phyloP scores from a whole-genome alignment of 768 basidiomycete species.

The Boletus edulis region DNA sequence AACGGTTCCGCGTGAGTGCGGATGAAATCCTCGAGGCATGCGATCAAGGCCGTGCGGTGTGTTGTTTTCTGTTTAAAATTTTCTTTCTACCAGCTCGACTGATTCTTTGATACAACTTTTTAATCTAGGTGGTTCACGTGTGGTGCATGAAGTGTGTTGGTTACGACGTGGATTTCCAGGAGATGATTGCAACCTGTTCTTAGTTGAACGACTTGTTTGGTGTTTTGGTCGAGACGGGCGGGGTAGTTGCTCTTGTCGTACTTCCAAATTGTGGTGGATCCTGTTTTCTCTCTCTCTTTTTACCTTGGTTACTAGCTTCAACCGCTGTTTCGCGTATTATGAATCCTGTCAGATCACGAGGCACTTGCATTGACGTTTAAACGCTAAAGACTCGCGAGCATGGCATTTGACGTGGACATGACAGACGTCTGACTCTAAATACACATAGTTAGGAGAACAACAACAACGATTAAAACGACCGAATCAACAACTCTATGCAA shows the following conservation, averaged over 20 bases:
- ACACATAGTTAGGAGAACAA: slow-evolving; percentile 22
- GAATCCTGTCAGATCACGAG: too few species aligned
- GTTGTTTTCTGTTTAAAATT: background rate
- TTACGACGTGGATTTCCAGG: slow-evolving; percentile 13
- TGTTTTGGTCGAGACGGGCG: background rate
- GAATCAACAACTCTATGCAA: background rate
- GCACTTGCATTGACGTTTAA: background rate
- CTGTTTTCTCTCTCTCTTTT: too few species aligned
- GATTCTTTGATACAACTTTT: background rate
- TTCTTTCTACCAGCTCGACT: background rate
- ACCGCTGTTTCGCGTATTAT: too few species aligned
- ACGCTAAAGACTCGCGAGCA: too few species aligned
- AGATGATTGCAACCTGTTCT: slow-evolving; percentile 1
- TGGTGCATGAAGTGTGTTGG: slow-evolving; percentile 11
- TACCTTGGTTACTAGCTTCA: too few species aligned
- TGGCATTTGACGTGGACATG: too few species aligned
- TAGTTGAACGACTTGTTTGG: background rate
- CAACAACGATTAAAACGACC: background rate
- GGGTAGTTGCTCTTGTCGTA: too few species aligned
- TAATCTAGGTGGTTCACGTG: slow-evolving; percentile 1
- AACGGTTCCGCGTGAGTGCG: background rate
- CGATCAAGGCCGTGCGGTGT: slow-evolving; percentile 1
- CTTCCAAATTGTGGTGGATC: too few species aligned
- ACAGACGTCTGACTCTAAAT: slow-evolving; percentile 16
- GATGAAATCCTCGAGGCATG: slow-evolving; percentile 6